phyloP scores from a whole-genome alignment of 805 yeast species.

The Sugiyamaella boreocaroliniensis region DNA sequence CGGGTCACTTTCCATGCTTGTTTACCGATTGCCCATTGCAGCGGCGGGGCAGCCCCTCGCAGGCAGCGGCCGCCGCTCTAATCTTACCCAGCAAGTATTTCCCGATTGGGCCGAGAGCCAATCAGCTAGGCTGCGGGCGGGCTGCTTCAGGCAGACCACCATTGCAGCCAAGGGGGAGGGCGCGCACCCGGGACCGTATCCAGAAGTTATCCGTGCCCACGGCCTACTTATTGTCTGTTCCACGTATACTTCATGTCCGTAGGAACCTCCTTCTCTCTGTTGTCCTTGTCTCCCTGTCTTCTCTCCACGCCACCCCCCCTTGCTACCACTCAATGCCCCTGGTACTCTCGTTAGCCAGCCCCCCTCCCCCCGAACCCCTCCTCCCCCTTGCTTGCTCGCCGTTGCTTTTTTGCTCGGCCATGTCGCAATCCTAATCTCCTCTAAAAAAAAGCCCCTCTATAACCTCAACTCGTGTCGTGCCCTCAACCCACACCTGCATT shows the following conservation, averaged over 20 bases:
- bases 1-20: not conserved
- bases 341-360: not conserved
- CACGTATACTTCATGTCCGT: no score
- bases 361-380: not conserved
- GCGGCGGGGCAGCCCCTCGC: not conserved
- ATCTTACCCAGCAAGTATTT: not conserved
- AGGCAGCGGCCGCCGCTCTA: not conserved
- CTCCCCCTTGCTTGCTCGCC: not conserved
- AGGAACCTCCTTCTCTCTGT: no score
- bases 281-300: no score
- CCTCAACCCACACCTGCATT: not conserved
- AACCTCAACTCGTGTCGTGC: not conserved
- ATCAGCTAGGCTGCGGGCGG: not conserved
- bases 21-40: not conserved
- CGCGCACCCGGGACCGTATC: not conserved
- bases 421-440: not conserved
- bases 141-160: not conserved
- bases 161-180: not conserved
- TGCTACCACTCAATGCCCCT: not conserved
- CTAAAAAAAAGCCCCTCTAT: not conserved
- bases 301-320: no score
- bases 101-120: not conserved
- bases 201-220: no score
- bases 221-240: no score
- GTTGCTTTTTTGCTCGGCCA: not conserved